A percentile compares a stretch with the other conserved stretches of the same genome.
Conservation (phyloP, 2,329 filamentous ascomycete species). For the Cryphonectria naterciae region DNA sequence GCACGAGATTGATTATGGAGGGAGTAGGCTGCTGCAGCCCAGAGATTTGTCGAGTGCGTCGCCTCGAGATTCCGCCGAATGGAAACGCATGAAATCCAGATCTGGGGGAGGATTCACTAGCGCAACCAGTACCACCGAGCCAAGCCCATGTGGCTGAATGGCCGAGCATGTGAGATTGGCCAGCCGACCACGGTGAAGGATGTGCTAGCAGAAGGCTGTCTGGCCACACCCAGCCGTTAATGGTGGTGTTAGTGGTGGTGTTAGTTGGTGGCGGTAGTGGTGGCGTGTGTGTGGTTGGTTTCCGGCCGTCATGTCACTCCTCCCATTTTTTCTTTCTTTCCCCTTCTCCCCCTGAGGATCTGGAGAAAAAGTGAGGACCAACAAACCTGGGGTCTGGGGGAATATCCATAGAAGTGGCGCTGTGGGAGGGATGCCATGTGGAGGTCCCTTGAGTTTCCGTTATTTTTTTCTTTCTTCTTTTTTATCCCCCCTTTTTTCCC, state of each 20-base stretch:
- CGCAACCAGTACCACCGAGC: slow-evolving; percentile 16
- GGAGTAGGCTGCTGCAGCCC: neutral
- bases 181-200: neutral
- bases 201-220: neutral
- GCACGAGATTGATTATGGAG: neutral
- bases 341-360: neutral
- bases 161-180: slow-evolving; percentile 1
- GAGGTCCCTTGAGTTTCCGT: neutral
- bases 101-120: slow-evolving; percentile 8
- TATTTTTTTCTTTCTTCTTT: neutral
- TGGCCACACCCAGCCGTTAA: neutral
- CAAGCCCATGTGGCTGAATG: neutral
- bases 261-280: neutral
- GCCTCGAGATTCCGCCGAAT: neutral
- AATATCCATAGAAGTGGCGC: neutral
- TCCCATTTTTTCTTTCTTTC: too few species aligned
- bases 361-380: neutral
- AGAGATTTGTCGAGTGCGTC: neutral
- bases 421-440: slow-evolving; percentile 1
- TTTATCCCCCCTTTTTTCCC: neutral
- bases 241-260: neutral
- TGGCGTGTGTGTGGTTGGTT: neutral
- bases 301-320: neutral
- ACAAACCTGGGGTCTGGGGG: slow-evolving; percentile 3
- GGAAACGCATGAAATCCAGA: neutral